Evolutionary conservation across 2,329 filamentous ascomycete genomes (phyloP).

Genomic region (Paecilomyces fulvus): DNA sequence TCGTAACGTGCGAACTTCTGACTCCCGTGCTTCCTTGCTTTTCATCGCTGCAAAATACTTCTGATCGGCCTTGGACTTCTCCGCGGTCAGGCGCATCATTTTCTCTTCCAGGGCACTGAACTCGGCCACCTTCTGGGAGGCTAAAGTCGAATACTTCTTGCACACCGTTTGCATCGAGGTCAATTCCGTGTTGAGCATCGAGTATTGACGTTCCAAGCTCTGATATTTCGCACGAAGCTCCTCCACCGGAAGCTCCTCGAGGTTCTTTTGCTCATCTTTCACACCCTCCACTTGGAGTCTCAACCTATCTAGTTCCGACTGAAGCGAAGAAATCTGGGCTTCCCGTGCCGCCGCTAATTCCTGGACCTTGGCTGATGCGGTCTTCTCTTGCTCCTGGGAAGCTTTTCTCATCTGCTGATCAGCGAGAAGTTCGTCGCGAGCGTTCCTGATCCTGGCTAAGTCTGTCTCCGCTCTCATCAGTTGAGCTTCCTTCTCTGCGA

Average conservation of each 20-base stretch:
- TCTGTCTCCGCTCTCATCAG: constrained; percentile 75
- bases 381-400: constrained; percentile 66
- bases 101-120: constrained; percentile 69
- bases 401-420: constrained; percentile 74
- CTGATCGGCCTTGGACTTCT: constrained; percentile 94
- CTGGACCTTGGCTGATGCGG: constrained; percentile 63
- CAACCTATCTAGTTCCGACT: constrained; percentile 72
- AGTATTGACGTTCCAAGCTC: constrained; percentile 70
- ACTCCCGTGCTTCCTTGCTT: constrained; percentile 75
- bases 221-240: constrained; percentile 66
- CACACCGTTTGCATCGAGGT: constrained; percentile 85
- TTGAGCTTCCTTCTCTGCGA: constrained; percentile 73
- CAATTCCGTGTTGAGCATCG: constrained; percentile 77
- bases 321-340: constrained; percentile 69
- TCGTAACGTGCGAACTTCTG: constrained; percentile 70
- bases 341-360: constrained; percentile 73
- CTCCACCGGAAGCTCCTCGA: constrained; percentile 56
- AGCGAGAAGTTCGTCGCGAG: constrained; percentile 75
- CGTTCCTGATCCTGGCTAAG: constrained; percentile 72
- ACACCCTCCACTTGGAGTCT: constrained; percentile 46
- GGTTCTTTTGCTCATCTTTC: constrained; percentile 30
- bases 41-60: constrained; percentile 97
- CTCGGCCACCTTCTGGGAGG: constrained; percentile 79
- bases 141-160: constrained; percentile 77
- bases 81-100: constrained; percentile 62